Percentiles rank a stretch among this genome's conserved stretches.
phyloP scores from a whole-genome alignment of 257 asterid genomes.

The Solanum medicagineum region DNA sequence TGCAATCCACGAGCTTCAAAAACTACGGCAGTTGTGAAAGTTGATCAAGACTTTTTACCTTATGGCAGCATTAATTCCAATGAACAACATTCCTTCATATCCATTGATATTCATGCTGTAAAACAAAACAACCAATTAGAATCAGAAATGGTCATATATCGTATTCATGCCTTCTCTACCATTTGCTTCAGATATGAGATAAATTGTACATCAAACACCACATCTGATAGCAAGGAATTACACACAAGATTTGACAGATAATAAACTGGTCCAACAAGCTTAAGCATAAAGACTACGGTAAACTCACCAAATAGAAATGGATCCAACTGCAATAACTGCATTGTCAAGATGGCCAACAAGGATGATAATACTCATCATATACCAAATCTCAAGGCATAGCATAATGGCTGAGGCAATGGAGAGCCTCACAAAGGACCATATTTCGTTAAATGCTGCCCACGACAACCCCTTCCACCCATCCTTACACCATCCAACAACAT shows the following conservation, averaged over 20 bases:
- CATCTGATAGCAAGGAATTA: neutral
- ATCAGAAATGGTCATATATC: neutral
- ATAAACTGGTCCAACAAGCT: neutral
- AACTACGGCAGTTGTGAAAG: neutral
- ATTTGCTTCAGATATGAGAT: neutral
- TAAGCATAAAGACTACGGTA: neutral
- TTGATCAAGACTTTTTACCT: conserved; percentile 27
- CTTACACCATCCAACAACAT: conserved; percentile 70
- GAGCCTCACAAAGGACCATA: conserved; percentile 70
- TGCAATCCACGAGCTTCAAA: neutral
- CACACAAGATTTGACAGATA: neutral
- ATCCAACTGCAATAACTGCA: conserved; percentile 72
- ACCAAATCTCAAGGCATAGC: conserved; percentile 87
- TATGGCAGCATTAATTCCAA: conserved; percentile 74
- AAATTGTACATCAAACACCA: neutral
- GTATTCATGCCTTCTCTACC: neutral
- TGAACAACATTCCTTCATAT: conserved; percentile 59
- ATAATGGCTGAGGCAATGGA: conserved; percentile 82
- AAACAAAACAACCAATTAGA: neutral
- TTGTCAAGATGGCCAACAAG: conserved; percentile 61
- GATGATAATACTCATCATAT: conserved; percentile 66
- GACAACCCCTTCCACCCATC: conserved; percentile 91
- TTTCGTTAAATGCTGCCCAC: conserved; percentile 42
- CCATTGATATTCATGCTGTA: conserved; percentile 67
- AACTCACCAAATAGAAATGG: conserved; percentile 72